Percentiles rank a stretch among this genome's conserved stretches.
These are phyloP conservation scores for Pythium plurisporium DNA, from an alignment of 352 stramenopile genomes.

Conservation along the genomic window DNA sequence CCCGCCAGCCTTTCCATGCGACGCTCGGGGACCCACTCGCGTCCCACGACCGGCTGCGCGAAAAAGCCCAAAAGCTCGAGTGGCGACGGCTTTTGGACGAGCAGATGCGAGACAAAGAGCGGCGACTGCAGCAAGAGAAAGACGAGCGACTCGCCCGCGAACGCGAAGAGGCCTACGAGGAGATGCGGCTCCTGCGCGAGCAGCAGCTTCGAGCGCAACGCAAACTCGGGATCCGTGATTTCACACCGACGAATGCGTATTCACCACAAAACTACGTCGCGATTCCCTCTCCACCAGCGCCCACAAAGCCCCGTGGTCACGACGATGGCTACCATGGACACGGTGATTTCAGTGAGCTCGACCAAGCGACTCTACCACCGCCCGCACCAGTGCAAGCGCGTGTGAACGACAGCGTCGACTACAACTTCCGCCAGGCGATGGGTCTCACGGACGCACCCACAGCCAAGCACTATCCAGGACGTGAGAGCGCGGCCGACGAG, in stretches of 20 bases:
- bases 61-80: slow-evolving; percentile 66
- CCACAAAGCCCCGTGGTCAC: background rate
- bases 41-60: slow-evolving; percentile 42
- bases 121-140: slow-evolving; percentile 43
- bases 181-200: slow-evolving; percentile 46
- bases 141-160: slow-evolving; percentile 34
- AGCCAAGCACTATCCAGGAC: slow-evolving; percentile 4
- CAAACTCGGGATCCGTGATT: slow-evolving; percentile 21
- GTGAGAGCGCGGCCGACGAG: slow-evolving; percentile 41
- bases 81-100: slow-evolving; percentile 67
- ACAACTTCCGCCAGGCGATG: slow-evolving; percentile 14
- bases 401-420: slow-evolving; percentile 9
- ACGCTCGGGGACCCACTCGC: slow-evolving; percentile 36
- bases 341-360: background rate
- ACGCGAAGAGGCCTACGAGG: slow-evolving; percentile 37
- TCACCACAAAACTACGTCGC: slow-evolving; percentile 16
- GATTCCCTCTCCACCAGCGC: slow-evolving; percentile 12
- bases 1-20: slow-evolving; percentile 49
- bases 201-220: slow-evolving; percentile 61
- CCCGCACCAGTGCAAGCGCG: slow-evolving; percentile 19
- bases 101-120: slow-evolving; percentile 65
- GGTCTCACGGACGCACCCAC: slow-evolving; percentile 6
- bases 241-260: background rate
- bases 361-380: slow-evolving; percentile 9
- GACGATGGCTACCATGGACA: background rate